Conservation (phyloP, 176 grass and related monocot genomes). For the Carex littledalei region DNA sequence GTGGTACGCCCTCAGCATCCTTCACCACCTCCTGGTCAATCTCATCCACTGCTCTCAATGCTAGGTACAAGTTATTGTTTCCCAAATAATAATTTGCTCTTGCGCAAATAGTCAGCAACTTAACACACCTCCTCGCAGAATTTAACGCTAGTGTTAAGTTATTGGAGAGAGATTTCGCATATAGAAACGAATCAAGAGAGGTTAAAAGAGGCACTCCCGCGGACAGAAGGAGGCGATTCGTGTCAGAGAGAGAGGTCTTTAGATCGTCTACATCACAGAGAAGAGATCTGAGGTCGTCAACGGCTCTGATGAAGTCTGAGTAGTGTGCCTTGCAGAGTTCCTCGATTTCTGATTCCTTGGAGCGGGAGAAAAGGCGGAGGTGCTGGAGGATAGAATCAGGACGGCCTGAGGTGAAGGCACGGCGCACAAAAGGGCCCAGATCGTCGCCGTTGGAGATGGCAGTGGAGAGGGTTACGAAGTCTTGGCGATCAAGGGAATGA, state of each 20-base stretch:
- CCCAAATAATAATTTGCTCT: constrained; percentile 75
- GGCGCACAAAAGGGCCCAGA: constrained; percentile 51
- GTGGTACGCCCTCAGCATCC: constrained; percentile 41
- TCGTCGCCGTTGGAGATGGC: constrained; percentile 76
- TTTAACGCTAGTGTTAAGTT: constrained; percentile 66
- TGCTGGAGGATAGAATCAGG: constrained; percentile 53
- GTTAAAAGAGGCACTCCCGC: constrained; percentile 60
- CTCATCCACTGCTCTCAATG: constrained; percentile 76
- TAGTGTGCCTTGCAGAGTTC: constrained; percentile 92
- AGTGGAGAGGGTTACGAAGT: constrained; percentile 51
- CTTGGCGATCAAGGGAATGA: constrained; percentile 31
- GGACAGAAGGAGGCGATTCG: constrained; percentile 64
- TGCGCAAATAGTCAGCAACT: constrained; percentile 63
- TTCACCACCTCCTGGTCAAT: constrained; percentile 60
- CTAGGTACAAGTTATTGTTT: constrained; percentile 69
- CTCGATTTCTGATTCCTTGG: constrained; percentile 66
- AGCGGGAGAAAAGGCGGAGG: constrained; percentile 36
- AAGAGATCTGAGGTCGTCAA: constrained; percentile 96
- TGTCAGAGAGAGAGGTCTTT: constrained; percentile 70
- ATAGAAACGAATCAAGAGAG: constrained; percentile 77
- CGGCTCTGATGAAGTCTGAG: constrained; percentile 90
- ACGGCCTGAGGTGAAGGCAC: constrained; percentile 10
- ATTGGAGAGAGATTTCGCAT: constrained; percentile 53
- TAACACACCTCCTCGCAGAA: constrained; percentile 55
- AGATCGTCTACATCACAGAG: constrained; percentile 79